Evolutionary conservation across 441 rosid genomes (phyloP).

Genomic region (Capsella rubella): DNA sequence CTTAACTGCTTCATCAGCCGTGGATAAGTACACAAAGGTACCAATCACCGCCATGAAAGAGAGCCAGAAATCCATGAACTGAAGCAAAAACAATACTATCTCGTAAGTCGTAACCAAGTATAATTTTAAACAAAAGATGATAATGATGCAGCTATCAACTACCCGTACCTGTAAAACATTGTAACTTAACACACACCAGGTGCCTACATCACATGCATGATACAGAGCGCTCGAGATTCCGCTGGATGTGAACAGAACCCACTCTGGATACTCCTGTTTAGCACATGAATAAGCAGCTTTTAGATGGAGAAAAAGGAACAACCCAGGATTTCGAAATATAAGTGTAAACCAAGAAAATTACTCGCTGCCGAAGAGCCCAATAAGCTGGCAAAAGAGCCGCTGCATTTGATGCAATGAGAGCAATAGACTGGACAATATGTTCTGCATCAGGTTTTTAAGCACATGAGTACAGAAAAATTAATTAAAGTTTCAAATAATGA

Average conservation of each 20-base stretch:
- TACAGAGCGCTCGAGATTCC: constrained; percentile 94
- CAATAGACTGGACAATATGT: constrained; percentile 79
- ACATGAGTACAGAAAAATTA: constrained; percentile 36
- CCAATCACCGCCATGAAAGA: constrained; percentile 98
- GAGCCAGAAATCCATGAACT: constrained; percentile 99
- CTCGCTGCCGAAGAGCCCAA: constrained; percentile 92
- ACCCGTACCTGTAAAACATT: constrained; percentile 78
- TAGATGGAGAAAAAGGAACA: constrained; percentile 19
- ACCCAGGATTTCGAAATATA: not conserved
- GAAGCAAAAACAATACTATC: constrained; percentile 48
- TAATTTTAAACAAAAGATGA: constrained; percentile 29
- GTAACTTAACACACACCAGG: constrained; percentile 85
- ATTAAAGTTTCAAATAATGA: constrained; percentile 21
- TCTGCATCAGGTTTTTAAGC: constrained; percentile 59
- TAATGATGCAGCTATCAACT: constrained; percentile 29
- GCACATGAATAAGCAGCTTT: constrained; percentile 22
- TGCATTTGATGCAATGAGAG: constrained; percentile 88
- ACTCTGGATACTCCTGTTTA: constrained; percentile 90
- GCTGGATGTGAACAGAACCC: constrained; percentile 93
- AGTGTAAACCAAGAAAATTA: constrained; percentile 45
- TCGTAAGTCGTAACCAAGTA: constrained; percentile 26
- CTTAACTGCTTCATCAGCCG: constrained; percentile 73
- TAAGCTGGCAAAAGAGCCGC: constrained; percentile 93
- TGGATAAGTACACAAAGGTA: constrained; percentile 85
- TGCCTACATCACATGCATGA: constrained; percentile 98